Conservation (phyloP, 139 green algal genomes). For the Eudorina sp. region DNA sequence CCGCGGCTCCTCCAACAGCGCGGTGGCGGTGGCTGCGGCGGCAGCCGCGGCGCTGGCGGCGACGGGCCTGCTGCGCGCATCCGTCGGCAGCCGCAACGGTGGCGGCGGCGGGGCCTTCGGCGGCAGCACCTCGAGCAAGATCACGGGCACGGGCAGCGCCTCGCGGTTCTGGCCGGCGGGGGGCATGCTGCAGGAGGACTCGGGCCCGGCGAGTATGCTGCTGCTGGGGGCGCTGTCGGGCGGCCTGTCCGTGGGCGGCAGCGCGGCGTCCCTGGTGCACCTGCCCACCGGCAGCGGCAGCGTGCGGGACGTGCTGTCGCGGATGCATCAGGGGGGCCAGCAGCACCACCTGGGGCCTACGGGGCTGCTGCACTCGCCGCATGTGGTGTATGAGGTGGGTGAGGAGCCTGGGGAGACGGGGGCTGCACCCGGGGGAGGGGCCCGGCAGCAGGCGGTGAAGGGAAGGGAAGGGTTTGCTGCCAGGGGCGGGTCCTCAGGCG, state of each 20-base stretch:
- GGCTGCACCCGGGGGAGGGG: too few species aligned
- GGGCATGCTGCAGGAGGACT: background rate
- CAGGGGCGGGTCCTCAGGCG: too few species aligned
- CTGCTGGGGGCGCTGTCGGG: background rate
- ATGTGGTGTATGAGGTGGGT: too few species aligned
- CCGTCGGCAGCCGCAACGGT: background rate
- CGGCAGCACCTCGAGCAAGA: background rate
- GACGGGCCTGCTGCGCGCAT: background rate
- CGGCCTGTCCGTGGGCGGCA: conserved; percentile 1
- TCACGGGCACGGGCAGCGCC: background rate
- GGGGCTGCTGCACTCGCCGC: too few species aligned
- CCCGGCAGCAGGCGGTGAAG: too few species aligned
- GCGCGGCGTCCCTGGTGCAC: background rate
- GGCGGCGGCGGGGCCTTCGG: background rate
- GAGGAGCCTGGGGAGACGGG: too few species aligned
- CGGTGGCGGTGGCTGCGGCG: background rate
- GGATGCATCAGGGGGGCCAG: conserved; percentile 5
- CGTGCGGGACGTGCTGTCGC: conserved; percentile 34
- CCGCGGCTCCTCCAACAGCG: background rate
- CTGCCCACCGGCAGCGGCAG: conserved; percentile 39
- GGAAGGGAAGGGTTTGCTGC: too few species aligned
- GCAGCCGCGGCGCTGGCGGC: background rate
- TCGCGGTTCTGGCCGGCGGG: background rate
- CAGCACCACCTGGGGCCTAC: background rate
- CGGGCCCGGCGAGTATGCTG: background rate